Evolutionary conservation across 2,329 filamentous ascomycete genomes (phyloP).

Genomic region (Penicillium sp.): DNA sequence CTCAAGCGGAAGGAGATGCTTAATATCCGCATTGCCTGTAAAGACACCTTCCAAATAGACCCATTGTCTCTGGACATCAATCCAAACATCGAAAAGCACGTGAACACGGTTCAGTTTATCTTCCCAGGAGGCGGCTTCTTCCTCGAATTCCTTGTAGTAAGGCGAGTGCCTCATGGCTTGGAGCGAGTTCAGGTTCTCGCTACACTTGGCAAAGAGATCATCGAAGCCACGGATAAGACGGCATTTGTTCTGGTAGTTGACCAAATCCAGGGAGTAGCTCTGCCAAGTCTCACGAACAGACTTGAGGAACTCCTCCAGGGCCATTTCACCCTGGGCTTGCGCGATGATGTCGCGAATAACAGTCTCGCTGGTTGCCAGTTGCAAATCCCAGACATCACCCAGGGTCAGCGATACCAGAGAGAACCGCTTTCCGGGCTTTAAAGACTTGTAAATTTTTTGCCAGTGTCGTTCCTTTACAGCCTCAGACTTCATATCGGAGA

Average conservation of each 20-base stretch:
- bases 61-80: conserved; percentile 99
- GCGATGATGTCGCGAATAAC: conserved; percentile 90
- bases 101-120: conserved; percentile 97
- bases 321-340: conserved; percentile 97
- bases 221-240: conserved; percentile 97
- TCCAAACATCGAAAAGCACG: conserved; percentile 98
- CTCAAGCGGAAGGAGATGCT: conserved; percentile 93
- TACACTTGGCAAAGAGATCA: conserved; percentile 96
- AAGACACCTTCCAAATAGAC: conserved; percentile 99
- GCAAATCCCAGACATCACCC: conserved; percentile 98
- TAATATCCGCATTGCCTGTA: conserved; percentile 97
- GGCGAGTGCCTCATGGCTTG: conserved; percentile 99
- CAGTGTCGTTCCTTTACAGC: conserved; percentile 95
- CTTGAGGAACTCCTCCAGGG: conserved; percentile 93
- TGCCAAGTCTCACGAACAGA: conserved; percentile 97
- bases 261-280: conserved; percentile 87
- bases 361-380: conserved; percentile 80
- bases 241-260: conserved; percentile 97
- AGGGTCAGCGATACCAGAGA: conserved; percentile 92
- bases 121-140: conserved; percentile 94
- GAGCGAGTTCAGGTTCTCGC: conserved; percentile 93
- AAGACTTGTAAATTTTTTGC: conserved; percentile 94
- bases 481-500: conserved; percentile 91
- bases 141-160: conserved; percentile 99
- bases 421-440: conserved; percentile 90